Base-by-base conservation (phyloP, 2,329 filamentous ascomycete genomes). In the Colletotrichum sp. region DNA sequence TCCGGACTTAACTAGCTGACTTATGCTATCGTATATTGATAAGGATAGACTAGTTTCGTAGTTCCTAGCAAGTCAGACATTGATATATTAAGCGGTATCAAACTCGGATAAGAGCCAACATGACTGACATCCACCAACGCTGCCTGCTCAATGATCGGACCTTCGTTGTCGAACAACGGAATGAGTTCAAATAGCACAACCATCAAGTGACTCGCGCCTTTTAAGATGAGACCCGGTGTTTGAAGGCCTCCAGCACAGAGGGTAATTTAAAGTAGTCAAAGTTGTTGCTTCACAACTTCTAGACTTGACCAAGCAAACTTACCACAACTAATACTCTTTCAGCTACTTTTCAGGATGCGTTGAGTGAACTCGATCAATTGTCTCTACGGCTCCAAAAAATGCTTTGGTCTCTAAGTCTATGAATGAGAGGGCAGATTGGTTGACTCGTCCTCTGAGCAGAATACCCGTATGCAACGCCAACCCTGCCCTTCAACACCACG, bases 1-100 rank as follows among this genome's bases (percentile, higher is more conserved):
- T 4, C n/a, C 10, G 6, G n/a, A 4, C n/a, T 52, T 8, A 3
- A 8, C 0, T 3, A 13, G 5, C n/a, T 21, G 6, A 3, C 5
- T n/a, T 8, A 7, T 1, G 6, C 5, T 13, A 7, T 21, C 12
- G n/a, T 13, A n/a, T 2, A 7, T 2, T 4, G 2, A n/a, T 13
- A 4, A 0, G 4, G 3, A 49, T 49, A 9, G 0, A 13, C 2
- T 4, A 2, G 3, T 8, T 10, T 21, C 18, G 5, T 49, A 21
- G 44, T 4, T 21, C 16, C 44, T 13, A n/a, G 44, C 3, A n/a
- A 10, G 7, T n/a, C n/a, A 21, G 3, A n/a, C 16, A 10, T 21
- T 4, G 5, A 49, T 12, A 10, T 6, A 13, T 49, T 49, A 6
- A 7, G n/a, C n/a, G 44, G 6, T 49, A 21, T 49, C 3, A 49